Conservation (phyloP, 768 basidiomycete species). For the Lactarius evosmus region DNA sequence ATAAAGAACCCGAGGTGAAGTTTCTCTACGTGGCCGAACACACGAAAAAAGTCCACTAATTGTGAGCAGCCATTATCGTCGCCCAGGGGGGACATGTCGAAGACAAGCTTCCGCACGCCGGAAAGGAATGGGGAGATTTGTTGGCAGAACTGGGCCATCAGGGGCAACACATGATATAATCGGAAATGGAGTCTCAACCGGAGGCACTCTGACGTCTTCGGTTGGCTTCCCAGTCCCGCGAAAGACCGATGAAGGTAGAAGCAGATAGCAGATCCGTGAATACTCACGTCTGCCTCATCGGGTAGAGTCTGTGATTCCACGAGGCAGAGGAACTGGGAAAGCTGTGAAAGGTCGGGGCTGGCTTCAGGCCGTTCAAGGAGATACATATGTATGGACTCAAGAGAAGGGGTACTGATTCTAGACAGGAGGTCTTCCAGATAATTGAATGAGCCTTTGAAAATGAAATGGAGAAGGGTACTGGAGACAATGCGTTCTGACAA, state of each 20-base stretch:
- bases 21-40: slow-evolving; percentile 3
- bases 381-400: background rate
- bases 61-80: too few relatives aligned
- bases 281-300: background rate
- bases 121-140: background rate
- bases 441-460: background rate
- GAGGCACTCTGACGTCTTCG: background rate
- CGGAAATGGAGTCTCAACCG: background rate
- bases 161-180: background rate
- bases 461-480: background rate
- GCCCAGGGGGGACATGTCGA: background rate
- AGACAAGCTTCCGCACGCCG: background rate
- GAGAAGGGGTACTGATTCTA: background rate
- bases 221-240: background rate
- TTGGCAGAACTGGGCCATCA: background rate
- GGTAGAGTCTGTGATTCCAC: too few relatives aligned
- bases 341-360: background rate
- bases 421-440: background rate
- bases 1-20: background rate
- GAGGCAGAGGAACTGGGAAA: background rate
- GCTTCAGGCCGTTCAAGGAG: background rate
- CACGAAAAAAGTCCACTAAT: background rate
- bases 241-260: background rate
- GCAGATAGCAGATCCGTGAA: background rate
- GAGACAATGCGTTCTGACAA: background rate